Conservation (phyloP, 495 filamentous ascomycete species). For the Talaromyces proteolyticus region DNA sequence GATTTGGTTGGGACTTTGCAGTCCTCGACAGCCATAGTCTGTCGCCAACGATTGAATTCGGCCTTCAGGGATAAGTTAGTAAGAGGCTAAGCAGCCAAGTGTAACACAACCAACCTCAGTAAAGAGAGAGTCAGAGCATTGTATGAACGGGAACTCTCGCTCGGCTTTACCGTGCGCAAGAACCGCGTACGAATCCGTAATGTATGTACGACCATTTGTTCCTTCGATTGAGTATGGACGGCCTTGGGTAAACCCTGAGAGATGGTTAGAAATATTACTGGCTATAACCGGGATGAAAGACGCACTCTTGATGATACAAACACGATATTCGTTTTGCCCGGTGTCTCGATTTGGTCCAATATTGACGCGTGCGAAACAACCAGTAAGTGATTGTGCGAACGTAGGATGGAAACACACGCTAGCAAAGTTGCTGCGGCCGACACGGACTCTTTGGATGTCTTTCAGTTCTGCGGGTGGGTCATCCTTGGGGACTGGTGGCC, state of each 20-base stretch:
- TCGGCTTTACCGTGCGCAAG: constrained; percentile 71
- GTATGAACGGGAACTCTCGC: constrained; percentile 75
- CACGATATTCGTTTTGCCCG: constrained; percentile 69
- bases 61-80: constrained; percentile 41
- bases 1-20: constrained; percentile 62
- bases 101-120: constrained; percentile 52
- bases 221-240: constrained; percentile 74
- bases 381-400: constrained; percentile 72
- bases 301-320: constrained; percentile 80
- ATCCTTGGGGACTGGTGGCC: constrained; percentile 38
- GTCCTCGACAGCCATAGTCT: constrained; percentile 64
- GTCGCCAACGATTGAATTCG: constrained; percentile 80
- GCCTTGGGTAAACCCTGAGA: constrained; percentile 65
- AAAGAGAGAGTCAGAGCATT: constrained; percentile 69
- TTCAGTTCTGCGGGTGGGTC: constrained; percentile 62
- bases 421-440: constrained; percentile 76
- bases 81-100: not conserved
- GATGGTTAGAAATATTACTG: not conserved
- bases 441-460: constrained; percentile 74
- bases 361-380: constrained; percentile 76
- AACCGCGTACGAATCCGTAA: constrained; percentile 69
- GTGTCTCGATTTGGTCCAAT: constrained; percentile 66
- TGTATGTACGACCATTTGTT: constrained; percentile 61
- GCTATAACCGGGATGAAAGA: not conserved
- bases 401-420: constrained; percentile 86